phyloP scores from a whole-genome alignment of 768 basidiomycete genomes.

The Mrakia gelida region DNA sequence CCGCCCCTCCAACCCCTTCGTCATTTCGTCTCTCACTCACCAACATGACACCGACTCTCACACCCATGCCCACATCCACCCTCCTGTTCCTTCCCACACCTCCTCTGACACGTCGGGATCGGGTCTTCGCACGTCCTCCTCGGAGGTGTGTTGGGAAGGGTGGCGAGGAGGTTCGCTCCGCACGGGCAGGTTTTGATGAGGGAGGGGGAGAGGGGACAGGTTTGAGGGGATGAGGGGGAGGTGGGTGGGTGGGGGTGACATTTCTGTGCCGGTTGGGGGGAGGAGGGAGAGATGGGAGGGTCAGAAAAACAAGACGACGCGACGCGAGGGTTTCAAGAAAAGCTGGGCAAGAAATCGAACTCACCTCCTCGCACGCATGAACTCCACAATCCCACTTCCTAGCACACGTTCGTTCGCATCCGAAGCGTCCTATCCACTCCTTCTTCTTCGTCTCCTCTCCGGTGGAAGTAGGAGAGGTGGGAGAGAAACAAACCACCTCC shows the following conservation, averaged over 20 bases:
- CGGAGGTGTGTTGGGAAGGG: slow-evolving; percentile 36
- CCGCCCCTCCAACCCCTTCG: too few species aligned
- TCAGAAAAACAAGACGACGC: neutral
- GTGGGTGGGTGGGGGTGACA: slow-evolving; percentile 69
- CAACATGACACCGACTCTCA: slow-evolving; percentile 60
- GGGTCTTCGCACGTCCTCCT: slow-evolving; percentile 61
- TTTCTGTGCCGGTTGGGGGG: slow-evolving; percentile 31
- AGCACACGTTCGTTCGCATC: slow-evolving; percentile 60
- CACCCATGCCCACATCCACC: slow-evolving; percentile 70
- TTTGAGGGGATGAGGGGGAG: slow-evolving; percentile 54
- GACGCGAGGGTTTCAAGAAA: neutral
- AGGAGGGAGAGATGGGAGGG: slow-evolving; percentile 25
- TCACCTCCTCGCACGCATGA: slow-evolving; percentile 60
- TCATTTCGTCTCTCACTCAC: slow-evolving; percentile 3
- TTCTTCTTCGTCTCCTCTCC: slow-evolving; percentile 43
- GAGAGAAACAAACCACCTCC: slow-evolving; percentile 40
- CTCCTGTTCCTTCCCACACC: slow-evolving; percentile 61
- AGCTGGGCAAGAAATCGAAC: slow-evolving; percentile 4
- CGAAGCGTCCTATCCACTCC: slow-evolving; percentile 63
- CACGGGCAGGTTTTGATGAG: slow-evolving; percentile 75
- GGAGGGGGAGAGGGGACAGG: slow-evolving; percentile 61
- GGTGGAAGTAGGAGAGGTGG: too few species aligned
- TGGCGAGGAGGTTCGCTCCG: slow-evolving; percentile 58
- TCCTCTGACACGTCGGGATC: slow-evolving; percentile 70
- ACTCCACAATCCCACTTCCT: slow-evolving; percentile 70